Percentiles rank a stretch among this genome's conserved stretches.
Evolutionary conservation across 106 monocot genomes (phyloP).

Genomic region (Vanilla planifolia): DNA sequence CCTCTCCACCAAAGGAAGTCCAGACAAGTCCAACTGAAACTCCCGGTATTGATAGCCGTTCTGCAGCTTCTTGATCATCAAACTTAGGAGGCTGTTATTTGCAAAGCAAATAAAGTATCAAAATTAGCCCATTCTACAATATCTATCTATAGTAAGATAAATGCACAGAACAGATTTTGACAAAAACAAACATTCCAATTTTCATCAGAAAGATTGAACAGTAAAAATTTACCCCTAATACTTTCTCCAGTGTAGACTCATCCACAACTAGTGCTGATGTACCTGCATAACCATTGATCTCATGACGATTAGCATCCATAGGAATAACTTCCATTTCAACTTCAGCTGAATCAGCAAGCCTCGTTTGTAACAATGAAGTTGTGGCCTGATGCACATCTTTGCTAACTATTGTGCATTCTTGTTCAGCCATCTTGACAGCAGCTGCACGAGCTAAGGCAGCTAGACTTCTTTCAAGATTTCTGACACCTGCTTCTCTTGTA

Average conservation of each 20-base stretch:
- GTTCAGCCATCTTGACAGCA: slow-evolving; percentile 87
- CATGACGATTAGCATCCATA: slow-evolving; percentile 55
- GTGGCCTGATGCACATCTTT: slow-evolving; percentile 59
- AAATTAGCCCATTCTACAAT: too few species aligned
- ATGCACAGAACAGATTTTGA: neutral
- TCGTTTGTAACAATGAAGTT: slow-evolving; percentile 57
- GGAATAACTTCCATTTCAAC: slow-evolving; percentile 99
- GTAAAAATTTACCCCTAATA: slow-evolving; percentile 72
- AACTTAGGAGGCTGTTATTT: slow-evolving; percentile 77
- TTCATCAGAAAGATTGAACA: neutral
- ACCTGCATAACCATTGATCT: slow-evolving; percentile 48
- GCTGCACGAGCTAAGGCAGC: slow-evolving; percentile 90
- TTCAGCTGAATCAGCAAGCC: slow-evolving; percentile 75
- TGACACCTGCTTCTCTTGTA: slow-evolving; percentile 95
- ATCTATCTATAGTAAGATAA: too few species aligned
- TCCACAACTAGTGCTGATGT: slow-evolving; percentile 53
- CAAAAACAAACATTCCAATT: neutral
- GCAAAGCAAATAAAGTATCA: neutral
- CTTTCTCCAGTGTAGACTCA: slow-evolving; percentile 90
- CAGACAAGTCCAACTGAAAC: slow-evolving; percentile 94
- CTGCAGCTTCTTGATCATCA: slow-evolving; percentile 79
- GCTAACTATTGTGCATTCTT: slow-evolving; percentile 39
- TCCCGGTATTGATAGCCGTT: slow-evolving; percentile 73
- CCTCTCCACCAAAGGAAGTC: slow-evolving; percentile 96
- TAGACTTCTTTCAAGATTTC: slow-evolving; percentile 80